Evolutionary conservation across 2,329 filamentous ascomycete species (phyloP).

Genomic region (Incumbomyces delicatus): DNA sequence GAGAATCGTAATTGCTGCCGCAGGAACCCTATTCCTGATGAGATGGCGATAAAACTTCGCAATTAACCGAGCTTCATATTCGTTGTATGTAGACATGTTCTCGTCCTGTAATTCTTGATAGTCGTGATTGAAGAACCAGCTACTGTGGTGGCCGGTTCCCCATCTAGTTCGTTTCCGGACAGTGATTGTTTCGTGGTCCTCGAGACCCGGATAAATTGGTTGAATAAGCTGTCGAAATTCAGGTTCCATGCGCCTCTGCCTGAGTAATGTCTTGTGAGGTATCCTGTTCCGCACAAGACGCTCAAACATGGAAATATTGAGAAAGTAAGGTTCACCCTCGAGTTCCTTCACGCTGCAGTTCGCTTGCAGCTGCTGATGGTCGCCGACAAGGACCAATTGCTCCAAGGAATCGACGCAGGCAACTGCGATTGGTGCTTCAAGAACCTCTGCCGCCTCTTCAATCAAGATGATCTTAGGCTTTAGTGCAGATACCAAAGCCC

Average conservation of each 20-base stretch:
- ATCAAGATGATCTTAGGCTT: constrained; percentile 61
- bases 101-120: constrained; percentile 57
- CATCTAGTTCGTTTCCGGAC: constrained; percentile 40
- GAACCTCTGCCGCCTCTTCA: constrained; percentile 70
- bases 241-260: constrained; percentile 65
- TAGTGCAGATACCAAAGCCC: constrained; percentile 56
- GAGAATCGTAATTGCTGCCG: constrained; percentile 62
- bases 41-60: constrained; percentile 64
- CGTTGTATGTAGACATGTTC: constrained; percentile 59
- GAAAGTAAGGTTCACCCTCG: constrained; percentile 50
- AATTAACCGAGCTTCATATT: constrained; percentile 66
- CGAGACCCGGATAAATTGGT: constrained; percentile 52
- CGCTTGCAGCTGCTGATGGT: constrained; percentile 67
- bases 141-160: constrained; percentile 49
- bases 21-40: constrained; percentile 52
- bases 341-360: constrained; percentile 55
- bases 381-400: constrained; percentile 62
- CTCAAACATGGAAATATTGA: constrained; percentile 72
- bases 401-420: constrained; percentile 53
- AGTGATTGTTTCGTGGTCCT: constrained; percentile 49
- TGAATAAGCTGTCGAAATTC: constrained; percentile 52
- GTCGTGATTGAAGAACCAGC: constrained; percentile 54
- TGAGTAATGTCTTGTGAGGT: constrained; percentile 53
- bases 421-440: constrained; percentile 47
- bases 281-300: constrained; percentile 58